Percentiles rank a stretch among this genome's conserved stretches.
Conservation (phyloP, 495 filamentous ascomycete species). For the Trichocladium uniseriatum region DNA sequence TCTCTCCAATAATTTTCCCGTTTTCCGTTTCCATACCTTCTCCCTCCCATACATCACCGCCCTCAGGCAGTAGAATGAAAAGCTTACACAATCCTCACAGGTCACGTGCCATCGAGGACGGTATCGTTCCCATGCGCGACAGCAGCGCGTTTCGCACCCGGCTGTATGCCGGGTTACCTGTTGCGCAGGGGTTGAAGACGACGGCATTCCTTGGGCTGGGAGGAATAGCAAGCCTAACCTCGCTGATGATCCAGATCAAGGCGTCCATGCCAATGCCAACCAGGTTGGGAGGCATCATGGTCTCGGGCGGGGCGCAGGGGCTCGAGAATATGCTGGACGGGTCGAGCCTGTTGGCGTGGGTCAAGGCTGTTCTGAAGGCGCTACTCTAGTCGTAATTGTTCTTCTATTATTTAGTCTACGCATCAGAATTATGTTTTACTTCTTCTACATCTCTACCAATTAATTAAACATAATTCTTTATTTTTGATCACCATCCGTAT, state of each 20-base stretch:
- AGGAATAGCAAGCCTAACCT: not conserved
- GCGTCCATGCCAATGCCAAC: not conserved
- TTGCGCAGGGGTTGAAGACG: not conserved
- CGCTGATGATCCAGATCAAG: not conserved
- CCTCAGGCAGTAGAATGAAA: not conserved
- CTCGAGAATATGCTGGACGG: slow-evolving; percentile 6
- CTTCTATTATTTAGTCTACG: no score
- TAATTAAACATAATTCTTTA: no score
- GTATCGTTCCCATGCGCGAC: slow-evolving; percentile 4
- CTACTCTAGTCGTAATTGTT: no score
- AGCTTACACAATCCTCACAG: not conserved
- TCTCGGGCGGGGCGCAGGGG: slow-evolving; percentile 13
- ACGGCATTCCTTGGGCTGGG: not conserved
- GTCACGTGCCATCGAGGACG: not conserved
- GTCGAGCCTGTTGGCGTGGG: slow-evolving; percentile 8
- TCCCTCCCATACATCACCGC: not conserved
- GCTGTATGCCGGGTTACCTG: not conserved
- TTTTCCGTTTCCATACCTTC: not conserved
- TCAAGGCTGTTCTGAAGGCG: slow-evolving; percentile 3
- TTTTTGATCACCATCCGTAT: no score
- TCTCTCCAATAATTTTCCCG: not conserved
- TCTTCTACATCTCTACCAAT: no score
- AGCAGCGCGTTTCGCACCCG: slow-evolving; percentile 3
- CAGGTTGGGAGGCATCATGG: slow-evolving; percentile 9
- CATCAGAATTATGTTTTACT: no score